These are phyloP conservation scores for Suhomyces sp. DNA, from an alignment of 805 yeast species.

Conservation along the genomic window DNA sequence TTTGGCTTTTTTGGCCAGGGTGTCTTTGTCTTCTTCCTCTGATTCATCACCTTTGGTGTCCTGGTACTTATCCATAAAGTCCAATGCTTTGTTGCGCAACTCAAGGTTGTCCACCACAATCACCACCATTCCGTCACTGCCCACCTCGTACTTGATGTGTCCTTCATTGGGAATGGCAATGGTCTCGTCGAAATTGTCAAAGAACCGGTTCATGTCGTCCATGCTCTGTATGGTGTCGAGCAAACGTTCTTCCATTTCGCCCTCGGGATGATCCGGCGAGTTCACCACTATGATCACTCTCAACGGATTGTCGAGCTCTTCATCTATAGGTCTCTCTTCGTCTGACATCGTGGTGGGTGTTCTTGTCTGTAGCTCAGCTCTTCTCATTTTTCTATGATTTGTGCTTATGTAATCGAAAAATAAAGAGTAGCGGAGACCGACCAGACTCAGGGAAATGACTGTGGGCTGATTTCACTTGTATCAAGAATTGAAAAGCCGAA, in stretches of 20 bases:
- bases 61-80: constrained; percentile 41
- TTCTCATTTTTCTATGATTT: background rate
- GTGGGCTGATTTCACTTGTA: no score
- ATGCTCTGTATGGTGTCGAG: constrained; percentile 45
- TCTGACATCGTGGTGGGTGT: constrained; percentile 5
- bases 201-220: constrained; percentile 48
- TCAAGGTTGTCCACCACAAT: constrained; percentile 46
- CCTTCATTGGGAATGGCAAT: constrained; percentile 56
- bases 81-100: constrained; percentile 37
- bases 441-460: no score
- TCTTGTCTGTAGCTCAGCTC: background rate
- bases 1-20: constrained; percentile 3
- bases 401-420: background rate
- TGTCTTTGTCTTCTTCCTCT: background rate
- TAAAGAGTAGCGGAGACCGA: no score
- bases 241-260: constrained; percentile 49
- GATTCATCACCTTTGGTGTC: constrained; percentile 4
- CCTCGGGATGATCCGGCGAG: constrained; percentile 33
- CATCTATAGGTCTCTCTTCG: constrained; percentile 11
- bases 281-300: constrained; percentile 44
- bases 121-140: constrained; percentile 58
- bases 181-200: constrained; percentile 49
- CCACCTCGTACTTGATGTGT: constrained; percentile 56
- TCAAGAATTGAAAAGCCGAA: no score
- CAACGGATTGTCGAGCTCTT: constrained; percentile 46